These are phyloP conservation scores for Leishmania major DNA, from an alignment of 208 protist species.

Conservation along the genomic window DNA sequence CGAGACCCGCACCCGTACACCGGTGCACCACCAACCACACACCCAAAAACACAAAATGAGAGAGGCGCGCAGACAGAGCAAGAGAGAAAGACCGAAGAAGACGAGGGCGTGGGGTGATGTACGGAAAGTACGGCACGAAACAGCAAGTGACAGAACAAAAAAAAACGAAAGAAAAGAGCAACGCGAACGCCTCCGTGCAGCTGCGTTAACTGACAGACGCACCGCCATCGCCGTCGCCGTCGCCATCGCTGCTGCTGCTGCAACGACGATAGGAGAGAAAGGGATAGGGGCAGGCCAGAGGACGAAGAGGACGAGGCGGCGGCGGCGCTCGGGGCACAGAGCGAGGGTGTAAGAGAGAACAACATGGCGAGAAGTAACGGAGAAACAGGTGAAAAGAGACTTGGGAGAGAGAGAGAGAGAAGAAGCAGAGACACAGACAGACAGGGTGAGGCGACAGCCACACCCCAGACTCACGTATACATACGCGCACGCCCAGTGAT, in stretches of 20 bases:
- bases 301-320: not conserved
- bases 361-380: not conserved
- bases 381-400: not conserved
- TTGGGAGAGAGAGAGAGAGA: not conserved
- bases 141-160: no score
- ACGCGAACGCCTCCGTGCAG: no score
- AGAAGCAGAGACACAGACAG: not conserved
- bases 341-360: not conserved
- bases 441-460: not conserved
- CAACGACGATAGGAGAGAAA: not conserved
- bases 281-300: no score
- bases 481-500: not conserved
- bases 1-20: not conserved
- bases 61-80: not conserved
- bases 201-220: no score
- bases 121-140: no score
- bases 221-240: no score
- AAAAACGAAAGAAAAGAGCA: no score
- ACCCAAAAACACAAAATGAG: not conserved
- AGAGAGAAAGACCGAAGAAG: not conserved
- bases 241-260: not conserved
- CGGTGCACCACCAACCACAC: not conserved
- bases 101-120: not conserved
- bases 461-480: not conserved
- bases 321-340: not conserved